Percentiles rank a stretch among this genome's conserved stretches.
Conservation (phyloP, 1,284 basidiomycete species). For the Irpex lacteus region DNA sequence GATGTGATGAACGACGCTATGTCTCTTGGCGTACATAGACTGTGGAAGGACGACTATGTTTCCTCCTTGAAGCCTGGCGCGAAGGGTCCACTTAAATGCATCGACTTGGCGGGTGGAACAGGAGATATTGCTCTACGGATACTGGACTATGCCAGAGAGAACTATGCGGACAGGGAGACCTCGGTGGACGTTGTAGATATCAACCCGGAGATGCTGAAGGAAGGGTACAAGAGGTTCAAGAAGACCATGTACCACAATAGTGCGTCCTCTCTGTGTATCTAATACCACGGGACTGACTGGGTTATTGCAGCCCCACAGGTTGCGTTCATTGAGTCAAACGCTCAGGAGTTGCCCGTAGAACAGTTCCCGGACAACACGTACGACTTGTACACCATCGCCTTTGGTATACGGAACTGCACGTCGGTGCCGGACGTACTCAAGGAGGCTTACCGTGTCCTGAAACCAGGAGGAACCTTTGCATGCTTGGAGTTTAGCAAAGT, state of each 20-base stretch:
- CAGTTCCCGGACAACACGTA: conserved; percentile 80
- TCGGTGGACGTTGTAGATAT: conserved; percentile 93
- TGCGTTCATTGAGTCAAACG: conserved; percentile 91
- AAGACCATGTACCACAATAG: conserved; percentile 97
- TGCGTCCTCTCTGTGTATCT: conserved; percentile 39
- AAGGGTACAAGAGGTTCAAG: conserved; percentile 89
- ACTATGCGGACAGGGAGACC: conserved; percentile 86
- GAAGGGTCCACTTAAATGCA: conserved; percentile 71
- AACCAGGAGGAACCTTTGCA: conserved; percentile 94
- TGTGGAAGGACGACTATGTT: conserved; percentile 98
- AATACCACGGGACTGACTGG: conserved; percentile 18
- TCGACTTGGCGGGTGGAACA: conserved; percentile 97
- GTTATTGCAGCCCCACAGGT: conserved; percentile 80
- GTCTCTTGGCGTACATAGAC: conserved; percentile 92
- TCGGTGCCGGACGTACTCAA: conserved; percentile 85
- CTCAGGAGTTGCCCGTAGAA: conserved; percentile 72
- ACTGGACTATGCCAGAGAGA: conserved; percentile 88
- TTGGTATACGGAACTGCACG: conserved; percentile 98
- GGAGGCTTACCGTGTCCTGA: conserved; percentile 93
- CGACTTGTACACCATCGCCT: conserved; percentile 98
- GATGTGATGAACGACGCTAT: conserved; percentile 99
- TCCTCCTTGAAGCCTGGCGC: conserved; percentile 77
- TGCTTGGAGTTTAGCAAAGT: conserved; percentile 98
- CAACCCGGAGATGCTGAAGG: conserved; percentile 93
- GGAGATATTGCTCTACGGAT: conserved; percentile 97